A percentile compares a stretch with the other conserved stretches of the same genome.
These are phyloP conservation scores for Angomonas ambiguus DNA, from an alignment of 208 protist species.

Conservation along the genomic window DNA sequence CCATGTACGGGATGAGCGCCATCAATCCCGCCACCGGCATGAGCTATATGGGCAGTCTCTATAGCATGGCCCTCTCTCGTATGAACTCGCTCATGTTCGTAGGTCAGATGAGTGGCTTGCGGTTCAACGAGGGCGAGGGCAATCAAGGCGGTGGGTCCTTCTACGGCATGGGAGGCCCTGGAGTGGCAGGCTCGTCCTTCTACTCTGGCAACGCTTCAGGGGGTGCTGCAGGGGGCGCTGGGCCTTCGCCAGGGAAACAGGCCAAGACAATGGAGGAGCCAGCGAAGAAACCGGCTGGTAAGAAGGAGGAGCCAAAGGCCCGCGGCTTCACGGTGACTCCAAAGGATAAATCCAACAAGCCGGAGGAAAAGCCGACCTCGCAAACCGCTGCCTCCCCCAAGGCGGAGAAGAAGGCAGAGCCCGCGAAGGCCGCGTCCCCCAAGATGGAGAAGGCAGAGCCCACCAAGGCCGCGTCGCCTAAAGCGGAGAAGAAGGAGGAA, in stretches of 20 bases:
- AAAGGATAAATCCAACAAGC: neutral
- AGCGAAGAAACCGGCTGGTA: too few species aligned
- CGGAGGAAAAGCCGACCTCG: neutral
- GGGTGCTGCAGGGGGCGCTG: neutral
- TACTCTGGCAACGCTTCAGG: neutral
- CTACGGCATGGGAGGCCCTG: neutral
- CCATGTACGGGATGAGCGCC: neutral
- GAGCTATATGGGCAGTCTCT: conserved; percentile 1
- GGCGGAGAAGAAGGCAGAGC: neutral
- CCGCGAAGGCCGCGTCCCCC: neutral
- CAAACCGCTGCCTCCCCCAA: neutral
- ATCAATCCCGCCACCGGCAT: neutral
- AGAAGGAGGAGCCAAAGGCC: neutral
- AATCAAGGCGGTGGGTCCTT: neutral
- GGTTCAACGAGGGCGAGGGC: neutral
- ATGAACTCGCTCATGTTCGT: neutral
- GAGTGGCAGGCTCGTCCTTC: neutral
- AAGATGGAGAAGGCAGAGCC: neutral
- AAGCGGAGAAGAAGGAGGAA: neutral
- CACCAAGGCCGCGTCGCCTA: neutral
- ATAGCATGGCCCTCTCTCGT: neutral
- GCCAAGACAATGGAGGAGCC: neutral
- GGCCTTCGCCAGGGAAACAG: neutral
- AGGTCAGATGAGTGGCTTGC: neutral
- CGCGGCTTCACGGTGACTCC: neutral